Evolutionary conservation across 176 grass and related monocot genomes (phyloP).

Genomic region (bread wheat (Triticum aestivum)): DNA sequence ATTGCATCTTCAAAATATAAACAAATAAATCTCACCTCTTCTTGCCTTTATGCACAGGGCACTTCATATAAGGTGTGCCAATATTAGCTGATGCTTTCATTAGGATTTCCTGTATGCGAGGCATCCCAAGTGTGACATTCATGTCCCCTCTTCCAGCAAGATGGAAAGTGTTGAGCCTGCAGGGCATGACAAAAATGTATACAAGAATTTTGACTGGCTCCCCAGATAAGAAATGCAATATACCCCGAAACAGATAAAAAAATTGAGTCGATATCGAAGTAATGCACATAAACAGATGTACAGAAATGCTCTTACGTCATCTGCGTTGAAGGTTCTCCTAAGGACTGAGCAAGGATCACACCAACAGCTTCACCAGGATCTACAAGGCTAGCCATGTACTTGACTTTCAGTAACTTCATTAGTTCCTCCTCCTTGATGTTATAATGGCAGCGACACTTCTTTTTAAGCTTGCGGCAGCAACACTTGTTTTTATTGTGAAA

Average conservation of each 20-base stretch:
- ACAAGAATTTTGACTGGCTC: too few relatives aligned
- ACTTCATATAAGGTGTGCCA: conserved; percentile 64
- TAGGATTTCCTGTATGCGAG: conserved; percentile 82
- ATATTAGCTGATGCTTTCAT: conserved; percentile 82
- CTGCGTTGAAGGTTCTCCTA: conserved; percentile 95
- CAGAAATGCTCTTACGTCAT: conserved; percentile 79
- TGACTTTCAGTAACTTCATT: conserved; percentile 55
- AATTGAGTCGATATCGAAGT: neutral
- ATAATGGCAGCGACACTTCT: conserved; percentile 21
- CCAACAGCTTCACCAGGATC: conserved; percentile 91
- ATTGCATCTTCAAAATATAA: too few relatives aligned
- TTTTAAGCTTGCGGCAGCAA: too few relatives aligned
- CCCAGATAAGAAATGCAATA: too few relatives aligned
- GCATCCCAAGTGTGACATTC: conserved; percentile 97
- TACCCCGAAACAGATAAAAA: neutral
- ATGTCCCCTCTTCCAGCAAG: conserved; percentile 86
- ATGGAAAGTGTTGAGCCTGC: conserved; percentile 98
- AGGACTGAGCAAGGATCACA: conserved; percentile 89
- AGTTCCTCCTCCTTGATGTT: conserved; percentile 45
- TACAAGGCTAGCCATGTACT: conserved; percentile 69
- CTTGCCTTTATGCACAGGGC: too few relatives aligned
- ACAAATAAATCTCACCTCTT: too few relatives aligned
- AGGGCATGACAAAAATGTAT: neutral
- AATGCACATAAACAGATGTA: neutral
- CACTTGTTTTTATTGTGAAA: too few relatives aligned